A percentile compares a stretch with the other conserved stretches of the same genome.
phyloP scores from a whole-genome alignment of 2,329 filamentous ascomycete genomes.

The Pseudogymnoascus sp. region DNA sequence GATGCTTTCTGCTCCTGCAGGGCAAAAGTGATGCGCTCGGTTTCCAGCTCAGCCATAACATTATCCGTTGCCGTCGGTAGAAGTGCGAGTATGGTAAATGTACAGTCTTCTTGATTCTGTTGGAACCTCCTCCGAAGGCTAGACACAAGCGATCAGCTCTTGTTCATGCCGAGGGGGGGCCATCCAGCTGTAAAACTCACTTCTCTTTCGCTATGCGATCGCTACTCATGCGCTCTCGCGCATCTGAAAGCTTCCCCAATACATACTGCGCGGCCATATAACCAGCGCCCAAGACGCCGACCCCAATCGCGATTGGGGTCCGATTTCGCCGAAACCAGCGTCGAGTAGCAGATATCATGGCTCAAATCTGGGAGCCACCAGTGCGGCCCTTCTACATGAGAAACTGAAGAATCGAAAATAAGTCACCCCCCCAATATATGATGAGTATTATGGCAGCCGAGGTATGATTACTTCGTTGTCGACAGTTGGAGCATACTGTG shows the following conservation, averaged over 20 bases:
- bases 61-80: conserved; percentile 87
- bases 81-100: conserved; percentile 92
- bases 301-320: conserved; percentile 79
- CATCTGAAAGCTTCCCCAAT: conserved; percentile 81
- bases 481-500: not conserved
- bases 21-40: conserved; percentile 87
- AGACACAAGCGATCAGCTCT: conserved; percentile 17
- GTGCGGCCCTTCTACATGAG: conserved; percentile 8
- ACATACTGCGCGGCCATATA: conserved; percentile 94
- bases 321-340: conserved; percentile 90
- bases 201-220: conserved; percentile 96
- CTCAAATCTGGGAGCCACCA: conserved; percentile 14
- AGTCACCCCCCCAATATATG: not conserved
- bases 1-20: conserved; percentile 87
- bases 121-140: conserved; percentile 93
- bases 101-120: conserved; percentile 98
- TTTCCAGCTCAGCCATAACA: conserved; percentile 78
- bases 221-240: conserved; percentile 91
- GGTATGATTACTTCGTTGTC: not conserved
- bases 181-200: conserved; percentile 42
- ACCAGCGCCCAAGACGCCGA: conserved; percentile 78
- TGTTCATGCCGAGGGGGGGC: not conserved
- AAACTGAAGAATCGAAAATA: not conserved
- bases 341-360: conserved; percentile 64
- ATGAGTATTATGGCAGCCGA: not conserved